Evolutionary conservation across 2,329 filamentous ascomycete genomes (phyloP), one percentile per base, ranked within the genome.

Genomic region (Stenocarpella maydis): DNA sequence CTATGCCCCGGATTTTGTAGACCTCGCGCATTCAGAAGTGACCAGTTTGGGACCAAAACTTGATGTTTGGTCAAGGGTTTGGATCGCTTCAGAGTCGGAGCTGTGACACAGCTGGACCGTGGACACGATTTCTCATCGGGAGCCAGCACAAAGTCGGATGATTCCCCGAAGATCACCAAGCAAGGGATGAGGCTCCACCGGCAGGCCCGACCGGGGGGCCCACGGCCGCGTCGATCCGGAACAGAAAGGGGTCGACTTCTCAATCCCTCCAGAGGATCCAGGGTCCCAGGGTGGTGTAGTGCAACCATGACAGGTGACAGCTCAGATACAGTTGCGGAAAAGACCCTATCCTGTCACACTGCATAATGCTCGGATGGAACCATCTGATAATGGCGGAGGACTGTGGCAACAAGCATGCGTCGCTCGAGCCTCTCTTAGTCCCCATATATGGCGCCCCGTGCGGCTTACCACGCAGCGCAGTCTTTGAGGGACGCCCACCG

Each of bases 221-320:
- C 41, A 61, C 43, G 43, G 41, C 54, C 58, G 58, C 26, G 58
- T 61, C 58, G 58, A 61, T 61, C 58, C 58, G 58, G 58, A 31
- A 47, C 58, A 28, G 26, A 61, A 34, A 61, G 58, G 58, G 58
- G 58, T n/a, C 19, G 17, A 21, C 26, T 15, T 34, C 28, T 47
- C 28, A 61, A 61, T 61, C 24, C 47, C 26, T 47, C 41, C 41
- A 61, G 41, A 10, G 26, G 41, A 15, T 4, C 4, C 12, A 47
- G 58, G 58, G 41, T 45, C 58, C 26, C 24, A 41, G 58, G 58
- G 58, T 61, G 45, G n/a, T n/a, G n/a, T n/a, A n/a, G 58, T 28
- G 26, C 58, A 61, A 47, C 34, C 47, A 28, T 61, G 58, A 61
- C 58, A 61, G 58, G 19, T 61, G 58, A 61, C 58, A 61, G 58